Conservation (phyloP, 768 basidiomycete genomes). For the Mycena indigotica region DNA sequence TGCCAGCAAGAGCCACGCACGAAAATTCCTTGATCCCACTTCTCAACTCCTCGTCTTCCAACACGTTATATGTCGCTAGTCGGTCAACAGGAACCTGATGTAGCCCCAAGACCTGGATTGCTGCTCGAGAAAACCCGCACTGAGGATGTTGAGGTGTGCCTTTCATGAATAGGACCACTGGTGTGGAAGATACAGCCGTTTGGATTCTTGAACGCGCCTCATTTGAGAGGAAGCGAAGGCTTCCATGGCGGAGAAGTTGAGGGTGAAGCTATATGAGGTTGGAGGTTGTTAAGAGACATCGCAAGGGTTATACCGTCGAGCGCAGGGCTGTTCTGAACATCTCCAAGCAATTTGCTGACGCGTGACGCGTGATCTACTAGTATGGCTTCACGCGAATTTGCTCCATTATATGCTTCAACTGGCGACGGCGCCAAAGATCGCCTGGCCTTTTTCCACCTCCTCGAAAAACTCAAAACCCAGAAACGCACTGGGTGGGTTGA, state of each 20-base stretch:
- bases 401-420: slow-evolving; percentile 57
- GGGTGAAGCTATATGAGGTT: neutral
- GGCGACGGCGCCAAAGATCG: slow-evolving; percentile 64
- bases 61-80: slow-evolving; percentile 86
- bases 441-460: slow-evolving; percentile 87
- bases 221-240: slow-evolving; percentile 57
- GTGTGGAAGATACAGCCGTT: slow-evolving; percentile 70
- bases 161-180: slow-evolving; percentile 98
- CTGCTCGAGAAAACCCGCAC: slow-evolving; percentile 96
- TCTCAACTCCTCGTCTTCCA: slow-evolving; percentile 83
- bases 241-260: neutral
- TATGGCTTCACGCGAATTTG: slow-evolving; percentile 47
- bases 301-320: too few species aligned
- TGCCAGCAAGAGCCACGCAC: slow-evolving; percentile 50
- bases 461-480: slow-evolving; percentile 93
- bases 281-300: neutral
- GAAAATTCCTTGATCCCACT: slow-evolving; percentile 94
- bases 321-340: too few species aligned
- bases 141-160: slow-evolving; percentile 84
- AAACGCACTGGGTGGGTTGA: slow-evolving; percentile 96
- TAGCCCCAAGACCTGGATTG: slow-evolving; percentile 84
- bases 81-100: slow-evolving; percentile 81
- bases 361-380: neutral
- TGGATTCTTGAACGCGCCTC: slow-evolving; percentile 67
- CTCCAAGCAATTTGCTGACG: neutral